phyloP scores from a whole-genome alignment of 768 basidiomycete genomes.

The Mycena olivaceomarginata region DNA sequence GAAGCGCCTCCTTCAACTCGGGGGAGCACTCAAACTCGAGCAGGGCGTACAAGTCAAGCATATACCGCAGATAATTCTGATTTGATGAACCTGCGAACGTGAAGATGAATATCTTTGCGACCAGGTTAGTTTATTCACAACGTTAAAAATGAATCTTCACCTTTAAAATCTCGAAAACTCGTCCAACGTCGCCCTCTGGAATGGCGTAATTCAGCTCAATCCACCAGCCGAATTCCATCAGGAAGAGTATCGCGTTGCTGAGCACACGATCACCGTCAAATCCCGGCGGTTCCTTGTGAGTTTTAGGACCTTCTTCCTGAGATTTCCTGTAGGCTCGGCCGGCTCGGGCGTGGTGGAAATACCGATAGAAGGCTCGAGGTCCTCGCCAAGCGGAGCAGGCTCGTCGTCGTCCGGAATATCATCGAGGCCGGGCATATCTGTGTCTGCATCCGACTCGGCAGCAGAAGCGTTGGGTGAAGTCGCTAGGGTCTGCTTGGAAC shows the following conservation, averaged over 20 bases:
- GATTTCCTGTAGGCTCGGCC: not conserved
- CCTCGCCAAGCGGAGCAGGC: not conserved
- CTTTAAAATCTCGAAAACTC: constrained; percentile 52
- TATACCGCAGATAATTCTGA: too few species aligned
- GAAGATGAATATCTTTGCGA: constrained; percentile 39
- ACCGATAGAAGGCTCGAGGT: not conserved
- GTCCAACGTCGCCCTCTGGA: constrained; percentile 52
- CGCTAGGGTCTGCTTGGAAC: not conserved
- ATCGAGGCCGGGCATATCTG: not conserved
- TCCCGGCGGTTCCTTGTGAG: constrained; percentile 1
- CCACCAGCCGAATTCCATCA: not conserved
- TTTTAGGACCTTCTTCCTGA: not conserved
- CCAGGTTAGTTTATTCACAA: too few species aligned
- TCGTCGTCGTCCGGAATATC: not conserved
- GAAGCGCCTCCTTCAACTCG: constrained; percentile 40
- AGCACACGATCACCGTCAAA: constrained; percentile 50
- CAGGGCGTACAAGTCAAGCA: too few species aligned
- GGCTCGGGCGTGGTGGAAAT: not conserved
- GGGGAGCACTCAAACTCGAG: not conserved
- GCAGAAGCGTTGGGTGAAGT: not conserved
- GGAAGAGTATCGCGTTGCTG: not conserved
- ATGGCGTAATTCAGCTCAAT: constrained; percentile 38
- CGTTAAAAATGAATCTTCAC: constrained; percentile 25
- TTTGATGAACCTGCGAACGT: constrained; percentile 21
- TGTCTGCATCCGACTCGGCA: not conserved